Evolutionary conservation across 116 monocot species (phyloP).

Genomic region (Phalaenopsis hybrid): DNA sequence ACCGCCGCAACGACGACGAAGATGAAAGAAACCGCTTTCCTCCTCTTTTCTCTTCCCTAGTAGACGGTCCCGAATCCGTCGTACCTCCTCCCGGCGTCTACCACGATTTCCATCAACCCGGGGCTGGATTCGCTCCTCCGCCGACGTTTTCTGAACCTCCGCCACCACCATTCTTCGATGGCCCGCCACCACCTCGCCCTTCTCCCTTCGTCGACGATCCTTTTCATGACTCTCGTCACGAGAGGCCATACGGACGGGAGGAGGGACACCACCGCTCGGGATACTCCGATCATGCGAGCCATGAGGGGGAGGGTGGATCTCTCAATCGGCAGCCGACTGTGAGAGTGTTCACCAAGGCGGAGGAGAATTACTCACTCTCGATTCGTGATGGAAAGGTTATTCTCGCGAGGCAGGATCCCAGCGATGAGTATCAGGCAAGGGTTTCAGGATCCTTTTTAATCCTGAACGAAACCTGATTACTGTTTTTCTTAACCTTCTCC

Average conservation of each 20-base stretch:
- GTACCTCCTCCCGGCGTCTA: not conserved
- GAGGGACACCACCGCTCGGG: constrained; percentile 3
- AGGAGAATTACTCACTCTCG: constrained; percentile 30
- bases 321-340: constrained; percentile 15
- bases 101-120: constrained; percentile 3
- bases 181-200: not conserved
- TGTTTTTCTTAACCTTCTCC: too few species aligned
- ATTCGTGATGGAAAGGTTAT: constrained; percentile 25
- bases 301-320: not conserved
- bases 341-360: constrained; percentile 41
- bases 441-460: not conserved
- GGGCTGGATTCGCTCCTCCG: not conserved
- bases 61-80: not conserved
- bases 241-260: not conserved
- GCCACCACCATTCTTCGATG: not conserved
- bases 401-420: constrained; percentile 19
- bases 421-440: constrained; percentile 33
- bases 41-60: not conserved
- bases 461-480: too few species aligned
- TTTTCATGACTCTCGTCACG: not conserved
- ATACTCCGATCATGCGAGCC: constrained; percentile 7
- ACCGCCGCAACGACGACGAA: not conserved
- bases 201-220: not conserved
- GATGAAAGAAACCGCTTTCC: constrained; percentile 5
- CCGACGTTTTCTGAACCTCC: not conserved